phyloP scores from a whole-genome alignment of 2,329 filamentous ascomycete species.

The Pseudogymnoascus sp. region DNA sequence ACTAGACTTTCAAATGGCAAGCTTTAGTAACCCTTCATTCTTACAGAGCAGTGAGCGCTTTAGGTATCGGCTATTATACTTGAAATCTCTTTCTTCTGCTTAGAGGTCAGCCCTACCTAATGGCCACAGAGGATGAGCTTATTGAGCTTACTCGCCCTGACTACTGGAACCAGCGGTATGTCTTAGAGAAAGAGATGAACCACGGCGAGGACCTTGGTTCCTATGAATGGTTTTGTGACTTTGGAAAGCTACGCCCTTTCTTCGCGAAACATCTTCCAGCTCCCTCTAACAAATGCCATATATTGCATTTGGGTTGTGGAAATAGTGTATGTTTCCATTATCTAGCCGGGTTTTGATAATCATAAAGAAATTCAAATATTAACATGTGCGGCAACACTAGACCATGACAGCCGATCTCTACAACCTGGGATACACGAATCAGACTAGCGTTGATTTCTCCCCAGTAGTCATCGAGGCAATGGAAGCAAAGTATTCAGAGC shows the following conservation, averaged over 20 bases:
- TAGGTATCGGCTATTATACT: no score
- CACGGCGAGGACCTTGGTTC: conserved; percentile 10
- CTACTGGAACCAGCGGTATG: conserved; percentile 47
- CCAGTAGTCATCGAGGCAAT: conserved; percentile 46
- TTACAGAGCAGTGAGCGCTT: no score
- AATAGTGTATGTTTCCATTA: conserved; percentile 42
- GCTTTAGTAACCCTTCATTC: no score
- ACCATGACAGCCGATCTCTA: conserved; percentile 44
- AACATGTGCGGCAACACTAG: conserved; percentile 27
- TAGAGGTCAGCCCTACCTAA: no score
- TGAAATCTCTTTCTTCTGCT: no score
- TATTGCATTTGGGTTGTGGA: conserved; percentile 52
- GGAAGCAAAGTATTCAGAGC: conserved; percentile 34
- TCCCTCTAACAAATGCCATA: conserved; percentile 29
- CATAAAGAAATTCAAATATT: not conserved
- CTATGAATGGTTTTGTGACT: conserved; percentile 47
- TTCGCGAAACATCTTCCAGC: conserved; percentile 38
- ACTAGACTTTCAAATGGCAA: no score
- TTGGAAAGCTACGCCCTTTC: conserved; percentile 41
- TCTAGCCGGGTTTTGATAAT: not conserved
- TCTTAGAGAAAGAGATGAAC: conserved; percentile 35
- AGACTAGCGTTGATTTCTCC: conserved; percentile 53
- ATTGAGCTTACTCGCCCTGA: conserved; percentile 25
- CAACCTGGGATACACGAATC: conserved; percentile 40
- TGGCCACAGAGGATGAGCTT: no score